Percentiles rank a stretch among this genome's conserved stretches.
These are phyloP conservation scores for Arabis alpina DNA, from an alignment of 345 rosid species.

Conservation along the genomic window DNA sequence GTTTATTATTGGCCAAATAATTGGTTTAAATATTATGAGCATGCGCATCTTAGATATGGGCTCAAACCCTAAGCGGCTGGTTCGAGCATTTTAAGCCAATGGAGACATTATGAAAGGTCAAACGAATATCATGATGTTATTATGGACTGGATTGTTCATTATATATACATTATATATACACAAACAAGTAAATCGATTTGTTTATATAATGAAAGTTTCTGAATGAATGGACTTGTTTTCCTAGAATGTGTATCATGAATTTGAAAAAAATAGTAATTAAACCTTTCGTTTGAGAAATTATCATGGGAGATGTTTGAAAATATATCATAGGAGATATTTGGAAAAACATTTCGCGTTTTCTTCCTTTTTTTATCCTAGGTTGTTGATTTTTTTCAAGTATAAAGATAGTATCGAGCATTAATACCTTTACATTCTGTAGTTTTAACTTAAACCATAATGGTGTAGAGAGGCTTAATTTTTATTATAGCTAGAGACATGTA, in stretches of 20 bases:
- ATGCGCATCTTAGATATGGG: not conserved
- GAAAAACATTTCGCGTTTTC: not conserved
- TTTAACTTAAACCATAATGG: not conserved
- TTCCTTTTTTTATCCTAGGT: not conserved
- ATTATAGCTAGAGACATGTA: conserved; percentile 3
- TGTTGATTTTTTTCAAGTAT: not conserved
- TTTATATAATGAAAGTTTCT: not conserved
- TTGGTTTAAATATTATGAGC: not conserved
- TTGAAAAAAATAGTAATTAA: not conserved
- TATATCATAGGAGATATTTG: not conserved
- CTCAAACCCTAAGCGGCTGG: conserved; percentile 15
- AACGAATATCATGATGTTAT: not conserved
- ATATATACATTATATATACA: not conserved
- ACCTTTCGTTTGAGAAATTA: not conserved
- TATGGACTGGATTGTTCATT: not conserved
- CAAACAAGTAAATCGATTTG: not conserved
- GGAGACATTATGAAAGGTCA: conserved; percentile 15
- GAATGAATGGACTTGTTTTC: not conserved
- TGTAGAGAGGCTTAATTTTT: not conserved
- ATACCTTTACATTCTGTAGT: not conserved
- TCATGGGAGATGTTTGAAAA: not conserved
- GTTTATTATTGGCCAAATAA: not conserved
- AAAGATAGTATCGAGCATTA: not conserved
- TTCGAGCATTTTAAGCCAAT: not conserved
- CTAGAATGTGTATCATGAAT: not conserved